Evolutionary conservation across 495 filamentous ascomycete species (phyloP).

Genomic region (Lineolata rhizophorae): DNA sequence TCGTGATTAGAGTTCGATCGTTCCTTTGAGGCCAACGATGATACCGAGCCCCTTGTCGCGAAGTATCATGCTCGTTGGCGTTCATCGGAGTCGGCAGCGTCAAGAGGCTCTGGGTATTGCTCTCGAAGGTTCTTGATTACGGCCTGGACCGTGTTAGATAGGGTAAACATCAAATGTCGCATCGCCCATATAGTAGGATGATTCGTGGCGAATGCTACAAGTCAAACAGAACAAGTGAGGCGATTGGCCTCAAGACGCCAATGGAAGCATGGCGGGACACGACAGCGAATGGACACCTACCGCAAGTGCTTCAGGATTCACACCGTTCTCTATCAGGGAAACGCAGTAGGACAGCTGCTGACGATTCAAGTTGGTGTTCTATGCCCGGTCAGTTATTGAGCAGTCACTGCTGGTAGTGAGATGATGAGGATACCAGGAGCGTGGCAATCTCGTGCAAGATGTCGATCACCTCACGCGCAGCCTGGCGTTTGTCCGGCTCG

Average conservation of each 20-base stretch:
- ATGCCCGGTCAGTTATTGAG: background rate
- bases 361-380: slow-evolving; percentile 88
- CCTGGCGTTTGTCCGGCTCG: slow-evolving; percentile 46
- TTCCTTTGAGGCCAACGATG: too few species aligned
- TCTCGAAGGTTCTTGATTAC: slow-evolving; percentile 15
- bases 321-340: slow-evolving; percentile 89
- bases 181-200: too few species aligned
- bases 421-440: slow-evolving; percentile 38
- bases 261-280: background rate
- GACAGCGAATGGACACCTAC: slow-evolving; percentile 25
- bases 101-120: slow-evolving; percentile 8
- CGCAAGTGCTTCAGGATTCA: slow-evolving; percentile 85
- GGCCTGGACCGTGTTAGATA: slow-evolving; percentile 9
- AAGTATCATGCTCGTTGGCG: too few species aligned
- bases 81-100: background rate
- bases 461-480: slow-evolving; percentile 89
- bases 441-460: slow-evolving; percentile 87
- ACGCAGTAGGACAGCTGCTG: slow-evolving; percentile 84
- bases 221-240: too few species aligned
- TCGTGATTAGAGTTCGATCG: too few species aligned
- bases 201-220: too few species aligned
- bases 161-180: slow-evolving; percentile 1
- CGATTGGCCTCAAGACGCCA: too few species aligned
- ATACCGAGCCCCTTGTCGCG: too few species aligned
- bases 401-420: slow-evolving; percentile 1